Evolutionary conservation across 2,329 filamentous ascomycete genomes (phyloP).

Genomic region (Fusarium proliferatum): DNA sequence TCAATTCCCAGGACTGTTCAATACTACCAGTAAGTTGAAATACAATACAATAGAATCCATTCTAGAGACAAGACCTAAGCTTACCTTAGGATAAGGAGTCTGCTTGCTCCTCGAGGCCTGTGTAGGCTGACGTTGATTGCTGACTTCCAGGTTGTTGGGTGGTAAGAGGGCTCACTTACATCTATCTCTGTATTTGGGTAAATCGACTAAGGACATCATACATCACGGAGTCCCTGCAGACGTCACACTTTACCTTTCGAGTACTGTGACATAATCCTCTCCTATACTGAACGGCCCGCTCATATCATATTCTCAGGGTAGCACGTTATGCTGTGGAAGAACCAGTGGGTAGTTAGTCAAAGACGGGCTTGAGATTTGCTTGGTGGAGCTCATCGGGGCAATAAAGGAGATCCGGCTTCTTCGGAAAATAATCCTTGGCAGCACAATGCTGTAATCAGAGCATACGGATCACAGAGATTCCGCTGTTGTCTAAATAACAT

Average conservation of each 20-base stretch:
- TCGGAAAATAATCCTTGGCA: slow-evolving; percentile 35
- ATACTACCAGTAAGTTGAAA: neutral
- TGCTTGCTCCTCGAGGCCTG: neutral
- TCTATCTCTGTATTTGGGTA: neutral
- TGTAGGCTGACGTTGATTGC: neutral
- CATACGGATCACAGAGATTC: slow-evolving; percentile 27
- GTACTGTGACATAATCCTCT: neutral
- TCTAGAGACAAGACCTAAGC: neutral
- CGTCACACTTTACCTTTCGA: no score
- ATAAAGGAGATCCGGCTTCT: slow-evolving; percentile 30
- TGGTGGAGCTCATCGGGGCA: slow-evolving; percentile 10
- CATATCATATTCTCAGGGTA: neutral
- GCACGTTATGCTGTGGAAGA: neutral
- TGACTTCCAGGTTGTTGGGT: neutral
- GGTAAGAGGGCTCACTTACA: neutral
- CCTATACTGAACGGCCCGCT: neutral
- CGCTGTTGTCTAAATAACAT: slow-evolving; percentile 6
- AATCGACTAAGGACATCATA: neutral
- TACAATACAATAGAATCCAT: neutral
- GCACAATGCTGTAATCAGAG: slow-evolving; percentile 17
- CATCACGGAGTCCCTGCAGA: neutral
- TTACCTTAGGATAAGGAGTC: neutral
- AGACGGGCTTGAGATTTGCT: neutral
- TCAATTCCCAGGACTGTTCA: neutral
- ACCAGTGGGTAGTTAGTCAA: neutral